phyloP scores from a whole-genome alignment of 75 land plant species.

The Pseudotsuga menziesii region DNA sequence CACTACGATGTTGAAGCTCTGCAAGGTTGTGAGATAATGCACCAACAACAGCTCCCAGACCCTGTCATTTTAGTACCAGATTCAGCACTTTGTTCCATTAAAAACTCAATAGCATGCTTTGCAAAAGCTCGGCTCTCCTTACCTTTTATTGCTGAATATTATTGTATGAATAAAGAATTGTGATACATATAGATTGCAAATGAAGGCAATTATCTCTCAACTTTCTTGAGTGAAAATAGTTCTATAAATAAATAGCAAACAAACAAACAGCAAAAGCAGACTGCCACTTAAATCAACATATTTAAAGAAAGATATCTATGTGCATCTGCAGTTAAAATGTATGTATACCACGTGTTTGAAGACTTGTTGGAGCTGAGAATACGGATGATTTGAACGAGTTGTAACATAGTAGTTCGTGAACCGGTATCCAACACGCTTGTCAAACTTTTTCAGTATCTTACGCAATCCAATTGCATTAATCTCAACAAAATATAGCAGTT shows the following conservation, averaged over 20 bases:
- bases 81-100: background rate
- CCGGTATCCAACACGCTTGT: constrained; percentile 31
- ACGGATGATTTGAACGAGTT: constrained; percentile 47
- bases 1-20: constrained; percentile 15
- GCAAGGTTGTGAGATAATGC: constrained; percentile 24
- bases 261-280: constrained; percentile 8
- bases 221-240: background rate
- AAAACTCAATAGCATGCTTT: background rate
- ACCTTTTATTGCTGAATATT: background rate
- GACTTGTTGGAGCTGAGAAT: constrained; percentile 47
- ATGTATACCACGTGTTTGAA: constrained; percentile 42
- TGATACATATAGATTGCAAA: background rate
- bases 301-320: background rate
- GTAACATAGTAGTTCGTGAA: constrained; percentile 44
- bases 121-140: background rate
- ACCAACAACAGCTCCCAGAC: constrained; percentile 37
- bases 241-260: background rate
- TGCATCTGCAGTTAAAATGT: background rate
- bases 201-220: background rate
- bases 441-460: constrained; percentile 48
- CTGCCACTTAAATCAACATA: background rate
- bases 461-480: constrained; percentile 39
- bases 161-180: background rate
- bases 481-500: constrained; percentile 35
- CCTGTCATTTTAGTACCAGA: constrained; percentile 14